These are phyloP conservation scores for Croton laevigatus DNA, from an alignment of 441 rosid species.

Conservation along the genomic window DNA sequence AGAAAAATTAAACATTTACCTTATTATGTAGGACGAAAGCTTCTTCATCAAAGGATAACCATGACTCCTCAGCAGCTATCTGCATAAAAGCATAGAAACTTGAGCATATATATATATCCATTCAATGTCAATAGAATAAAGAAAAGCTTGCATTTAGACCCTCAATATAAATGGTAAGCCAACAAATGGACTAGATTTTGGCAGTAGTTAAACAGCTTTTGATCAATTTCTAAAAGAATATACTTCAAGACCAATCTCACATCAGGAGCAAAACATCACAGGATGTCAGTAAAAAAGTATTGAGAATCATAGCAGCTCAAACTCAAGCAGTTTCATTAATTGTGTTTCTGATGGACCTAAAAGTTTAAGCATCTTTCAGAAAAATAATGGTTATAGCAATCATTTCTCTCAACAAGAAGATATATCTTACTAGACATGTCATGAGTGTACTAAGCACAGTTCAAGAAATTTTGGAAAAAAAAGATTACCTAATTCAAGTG, in stretches of 20 bases:
- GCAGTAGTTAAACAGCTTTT: not conserved
- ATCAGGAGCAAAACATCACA: not conserved
- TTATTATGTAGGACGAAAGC: constrained; percentile 78
- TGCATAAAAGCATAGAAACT: constrained; percentile 32
- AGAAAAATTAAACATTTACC: constrained; percentile 38
- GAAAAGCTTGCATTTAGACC: not conserved
- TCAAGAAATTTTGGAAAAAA: not conserved
- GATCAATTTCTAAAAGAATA: not conserved
- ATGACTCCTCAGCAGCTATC: constrained; percentile 82
- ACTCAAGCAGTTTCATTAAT: not conserved
- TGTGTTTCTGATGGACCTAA: not conserved
- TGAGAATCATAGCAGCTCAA: not conserved
- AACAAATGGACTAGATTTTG: not conserved
- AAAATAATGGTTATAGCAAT: not conserved
- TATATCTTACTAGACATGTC: not conserved
- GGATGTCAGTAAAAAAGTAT: not conserved
- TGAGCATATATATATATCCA: constrained; percentile 2
- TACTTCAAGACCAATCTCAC: not conserved
- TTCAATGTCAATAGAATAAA: not conserved
- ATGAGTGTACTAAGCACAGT: not conserved
- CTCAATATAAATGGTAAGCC: not conserved
- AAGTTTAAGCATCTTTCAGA: not conserved
- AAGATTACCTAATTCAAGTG: not conserved
- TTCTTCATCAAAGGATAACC: constrained; percentile 74
- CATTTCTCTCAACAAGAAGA: not conserved